phyloP scores from a whole-genome alignment of 306 rosid species.

The Casuarina equisetifolia region DNA sequence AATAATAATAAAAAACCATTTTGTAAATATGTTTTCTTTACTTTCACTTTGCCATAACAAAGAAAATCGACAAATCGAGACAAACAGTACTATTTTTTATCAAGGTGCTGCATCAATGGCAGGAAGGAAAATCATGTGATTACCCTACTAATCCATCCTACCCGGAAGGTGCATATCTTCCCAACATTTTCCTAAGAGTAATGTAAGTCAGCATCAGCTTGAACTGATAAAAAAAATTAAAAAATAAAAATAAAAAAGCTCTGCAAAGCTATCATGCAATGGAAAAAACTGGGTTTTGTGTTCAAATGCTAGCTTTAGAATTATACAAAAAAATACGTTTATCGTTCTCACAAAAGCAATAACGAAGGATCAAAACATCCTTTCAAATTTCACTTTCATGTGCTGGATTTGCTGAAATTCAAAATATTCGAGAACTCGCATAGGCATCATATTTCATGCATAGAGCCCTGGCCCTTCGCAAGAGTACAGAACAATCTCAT shows the following conservation, averaged over 20 bases:
- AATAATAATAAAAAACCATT: too few relatives aligned
- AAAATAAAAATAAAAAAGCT: too few relatives aligned
- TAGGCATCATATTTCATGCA: too few relatives aligned
- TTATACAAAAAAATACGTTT: slow-evolving; percentile 25
- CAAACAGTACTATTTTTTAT: background rate
- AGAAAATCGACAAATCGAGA: background rate
- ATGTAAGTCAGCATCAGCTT: slow-evolving; percentile 24
- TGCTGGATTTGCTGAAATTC: too few relatives aligned
- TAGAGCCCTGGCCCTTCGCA: too few relatives aligned
- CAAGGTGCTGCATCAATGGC: slow-evolving; percentile 81
- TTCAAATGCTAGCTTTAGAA: slow-evolving; percentile 8
- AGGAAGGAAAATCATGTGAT: slow-evolving; percentile 72
- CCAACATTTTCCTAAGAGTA: slow-evolving; percentile 68
- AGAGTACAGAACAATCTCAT: too few relatives aligned
- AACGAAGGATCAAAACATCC: slow-evolving; percentile 6
- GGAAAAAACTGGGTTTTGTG: background rate
- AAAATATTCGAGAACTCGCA: too few relatives aligned
- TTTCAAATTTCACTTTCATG: too few relatives aligned
- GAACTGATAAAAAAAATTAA: background rate
- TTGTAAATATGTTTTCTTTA: background rate
- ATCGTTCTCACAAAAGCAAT: slow-evolving; percentile 6
- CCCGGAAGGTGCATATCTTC: slow-evolving; percentile 82
- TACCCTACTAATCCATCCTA: slow-evolving; percentile 83
- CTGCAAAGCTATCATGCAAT: too few relatives aligned
- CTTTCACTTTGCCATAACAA: background rate